These are phyloP conservation scores for Meyerozyma elateridarum DNA, from an alignment of 1,139 yeast species.

Conservation along the genomic window DNA sequence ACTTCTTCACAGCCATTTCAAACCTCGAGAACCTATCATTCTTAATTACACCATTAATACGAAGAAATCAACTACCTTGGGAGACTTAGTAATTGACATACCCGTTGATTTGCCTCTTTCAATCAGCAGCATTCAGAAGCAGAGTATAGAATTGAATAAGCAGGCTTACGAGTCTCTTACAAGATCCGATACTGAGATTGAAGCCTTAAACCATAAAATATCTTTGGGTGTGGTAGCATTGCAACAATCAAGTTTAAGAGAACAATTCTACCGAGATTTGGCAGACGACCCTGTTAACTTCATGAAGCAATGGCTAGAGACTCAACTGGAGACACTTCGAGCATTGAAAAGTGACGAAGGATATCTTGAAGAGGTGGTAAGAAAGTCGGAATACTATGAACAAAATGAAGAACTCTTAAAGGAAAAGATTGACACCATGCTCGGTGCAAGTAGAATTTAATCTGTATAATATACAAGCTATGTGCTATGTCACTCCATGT, in stretches of 20 bases:
- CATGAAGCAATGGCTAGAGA: constrained; percentile 65
- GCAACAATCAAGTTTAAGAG: constrained; percentile 48
- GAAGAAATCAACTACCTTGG: constrained; percentile 71
- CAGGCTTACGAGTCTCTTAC: constrained; percentile 35
- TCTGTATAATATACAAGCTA: constrained; percentile 3
- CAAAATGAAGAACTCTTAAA: constrained; percentile 62
- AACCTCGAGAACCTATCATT: constrained; percentile 75
- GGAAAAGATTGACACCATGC: constrained; percentile 71
- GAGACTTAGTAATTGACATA: constrained; percentile 76
- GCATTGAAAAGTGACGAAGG: constrained; percentile 84
- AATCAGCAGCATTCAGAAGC: constrained; percentile 35
- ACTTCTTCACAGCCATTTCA: constrained; percentile 52
- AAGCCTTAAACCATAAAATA: constrained; percentile 55
- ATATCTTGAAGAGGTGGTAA: constrained; percentile 83
- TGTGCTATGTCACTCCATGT: no score
- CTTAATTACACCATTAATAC: constrained; percentile 74
- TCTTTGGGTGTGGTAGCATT: constrained; percentile 61
- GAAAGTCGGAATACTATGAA: constrained; percentile 76
- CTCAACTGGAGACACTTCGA: constrained; percentile 71
- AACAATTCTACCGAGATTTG: constrained; percentile 64
- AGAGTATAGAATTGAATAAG: constrained; percentile 36
- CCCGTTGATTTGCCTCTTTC: constrained; percentile 54
- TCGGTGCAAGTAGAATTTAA: constrained; percentile 33
- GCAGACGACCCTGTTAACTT: constrained; percentile 75
- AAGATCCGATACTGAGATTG: constrained; percentile 46